Percentiles rank a stretch among this genome's conserved stretches.
phyloP scores from a whole-genome alignment of 2,329 filamentous ascomycete species.

The Aspergillus ochraceoroseus region DNA sequence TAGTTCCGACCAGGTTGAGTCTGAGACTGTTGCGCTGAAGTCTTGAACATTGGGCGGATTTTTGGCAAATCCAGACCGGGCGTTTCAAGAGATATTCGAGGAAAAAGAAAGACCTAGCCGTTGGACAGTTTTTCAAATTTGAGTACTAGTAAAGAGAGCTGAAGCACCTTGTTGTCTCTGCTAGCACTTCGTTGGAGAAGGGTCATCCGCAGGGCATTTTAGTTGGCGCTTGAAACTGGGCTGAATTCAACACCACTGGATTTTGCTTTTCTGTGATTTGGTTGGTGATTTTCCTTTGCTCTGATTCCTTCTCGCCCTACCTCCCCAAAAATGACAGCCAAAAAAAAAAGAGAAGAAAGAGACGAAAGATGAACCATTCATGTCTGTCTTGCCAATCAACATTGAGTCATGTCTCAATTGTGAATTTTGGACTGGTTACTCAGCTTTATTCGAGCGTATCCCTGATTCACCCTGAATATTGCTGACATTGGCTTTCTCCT shows the following conservation, averaged over 20 bases:
- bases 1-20: too few species aligned
- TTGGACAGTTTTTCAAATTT: too few species aligned
- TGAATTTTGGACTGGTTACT: slow-evolving; percentile 10
- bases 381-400: slow-evolving; percentile 4
- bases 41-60: too few species aligned
- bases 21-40: too few species aligned
- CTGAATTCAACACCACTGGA: background rate
- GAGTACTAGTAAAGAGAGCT: background rate
- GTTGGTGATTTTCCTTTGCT: slow-evolving; percentile 6
- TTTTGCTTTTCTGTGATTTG: background rate
- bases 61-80: too few species aligned
- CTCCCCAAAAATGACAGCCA: too few species aligned
- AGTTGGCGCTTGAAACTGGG: slow-evolving; percentile 1
- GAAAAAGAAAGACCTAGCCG: too few species aligned
- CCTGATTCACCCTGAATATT: slow-evolving; percentile 18
- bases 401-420: slow-evolving; percentile 16
- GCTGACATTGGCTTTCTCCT: slow-evolving; percentile 1
- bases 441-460: slow-evolving; percentile 11
- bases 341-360: background rate
- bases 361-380: background rate
- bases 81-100: background rate
- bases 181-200: background rate
- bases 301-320: background rate
- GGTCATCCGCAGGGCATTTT: background rate
- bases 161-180: background rate